Percentiles rank a stretch among this genome's conserved stretches.
phyloP scores from a whole-genome alignment of 371 early-diverging fungal genomes.

The Lichtheimia hyalospora region DNA sequence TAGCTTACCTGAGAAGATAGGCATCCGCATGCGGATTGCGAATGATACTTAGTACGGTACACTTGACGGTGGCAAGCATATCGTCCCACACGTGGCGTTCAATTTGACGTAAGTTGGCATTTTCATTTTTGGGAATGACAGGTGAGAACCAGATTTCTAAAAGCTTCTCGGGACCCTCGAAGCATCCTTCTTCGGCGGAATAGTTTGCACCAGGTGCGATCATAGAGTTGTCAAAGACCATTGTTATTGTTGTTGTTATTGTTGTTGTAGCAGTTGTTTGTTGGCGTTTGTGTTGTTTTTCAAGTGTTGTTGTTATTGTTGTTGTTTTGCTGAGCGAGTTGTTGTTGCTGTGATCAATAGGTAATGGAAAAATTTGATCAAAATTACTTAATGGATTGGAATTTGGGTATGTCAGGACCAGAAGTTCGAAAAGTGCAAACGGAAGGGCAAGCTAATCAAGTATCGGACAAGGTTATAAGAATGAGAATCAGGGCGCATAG shows the following conservation, averaged over 20 bases:
- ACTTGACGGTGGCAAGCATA: slow-evolving; percentile 90
- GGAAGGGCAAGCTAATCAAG: slow-evolving; percentile 48
- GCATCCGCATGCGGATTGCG: slow-evolving; percentile 79
- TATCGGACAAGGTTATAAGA: slow-evolving; percentile 41
- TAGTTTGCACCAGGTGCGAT: slow-evolving; percentile 30
- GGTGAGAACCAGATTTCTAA: slow-evolving; percentile 76
- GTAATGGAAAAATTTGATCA: background rate
- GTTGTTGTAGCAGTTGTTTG: background rate
- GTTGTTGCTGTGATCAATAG: background rate
- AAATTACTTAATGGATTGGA: no score
- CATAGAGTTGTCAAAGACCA: slow-evolving; percentile 12
- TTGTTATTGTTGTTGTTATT: background rate
- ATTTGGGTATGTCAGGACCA: slow-evolving; percentile 44
- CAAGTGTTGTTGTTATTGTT: no score
- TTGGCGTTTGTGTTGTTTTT: slow-evolving; percentile 1
- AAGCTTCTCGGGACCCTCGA: slow-evolving; percentile 95
- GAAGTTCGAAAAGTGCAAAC: slow-evolving; percentile 52
- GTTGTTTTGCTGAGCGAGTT: slow-evolving; percentile 2
- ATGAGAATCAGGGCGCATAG: slow-evolving; percentile 40
- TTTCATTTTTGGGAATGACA: slow-evolving; percentile 18
- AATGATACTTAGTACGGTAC: slow-evolving; percentile 84
- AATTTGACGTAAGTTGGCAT: slow-evolving; percentile 72
- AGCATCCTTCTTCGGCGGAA: slow-evolving; percentile 52
- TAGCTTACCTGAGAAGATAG: slow-evolving; percentile 79
- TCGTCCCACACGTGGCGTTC: slow-evolving; percentile 79